These are phyloP conservation scores for Penicillium salamii DNA, from an alignment of 495 filamentous ascomycete species.

Conservation along the genomic window DNA sequence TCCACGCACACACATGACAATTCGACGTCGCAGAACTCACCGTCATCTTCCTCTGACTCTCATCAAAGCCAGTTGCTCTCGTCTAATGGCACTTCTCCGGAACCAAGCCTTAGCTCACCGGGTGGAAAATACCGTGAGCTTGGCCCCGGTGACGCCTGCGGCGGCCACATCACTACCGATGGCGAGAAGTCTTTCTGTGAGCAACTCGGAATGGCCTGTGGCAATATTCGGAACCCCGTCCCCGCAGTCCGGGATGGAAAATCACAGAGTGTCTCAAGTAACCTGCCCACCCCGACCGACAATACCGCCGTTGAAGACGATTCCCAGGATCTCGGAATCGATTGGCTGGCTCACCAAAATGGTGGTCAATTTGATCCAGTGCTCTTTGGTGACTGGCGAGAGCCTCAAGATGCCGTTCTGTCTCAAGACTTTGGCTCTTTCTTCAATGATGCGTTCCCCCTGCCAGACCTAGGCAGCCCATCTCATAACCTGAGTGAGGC, in stretches of 20 bases:
- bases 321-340: constrained; percentile 46
- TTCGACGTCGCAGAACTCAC: constrained; percentile 50
- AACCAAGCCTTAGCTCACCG: constrained; percentile 58
- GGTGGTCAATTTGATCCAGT: constrained; percentile 87
- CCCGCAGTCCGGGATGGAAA: constrained; percentile 43
- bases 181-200: constrained; percentile 66
- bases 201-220: constrained; percentile 69
- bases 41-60: constrained; percentile 53
- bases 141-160: constrained; percentile 19
- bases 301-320: constrained; percentile 21
- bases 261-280: constrained; percentile 27
- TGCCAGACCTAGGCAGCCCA: constrained; percentile 70
- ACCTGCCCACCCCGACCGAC: constrained; percentile 19
- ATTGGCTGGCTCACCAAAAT: constrained; percentile 82
- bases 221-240: constrained; percentile 66
- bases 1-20: constrained; percentile 35
- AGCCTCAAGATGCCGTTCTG: constrained; percentile 73
- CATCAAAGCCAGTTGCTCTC: constrained; percentile 65
- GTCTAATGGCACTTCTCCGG: constrained; percentile 83
- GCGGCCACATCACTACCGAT: constrained; percentile 36
- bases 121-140: constrained; percentile 58
- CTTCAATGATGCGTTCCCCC: constrained; percentile 84
- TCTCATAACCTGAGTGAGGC: constrained; percentile 61
- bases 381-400: constrained; percentile 90
- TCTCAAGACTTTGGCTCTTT: constrained; percentile 72